Percentiles rank a stretch among this genome's conserved stretches.
phyloP scores from a whole-genome alignment of 768 basidiomycete genomes.

The Tubosaeta sp. region DNA sequence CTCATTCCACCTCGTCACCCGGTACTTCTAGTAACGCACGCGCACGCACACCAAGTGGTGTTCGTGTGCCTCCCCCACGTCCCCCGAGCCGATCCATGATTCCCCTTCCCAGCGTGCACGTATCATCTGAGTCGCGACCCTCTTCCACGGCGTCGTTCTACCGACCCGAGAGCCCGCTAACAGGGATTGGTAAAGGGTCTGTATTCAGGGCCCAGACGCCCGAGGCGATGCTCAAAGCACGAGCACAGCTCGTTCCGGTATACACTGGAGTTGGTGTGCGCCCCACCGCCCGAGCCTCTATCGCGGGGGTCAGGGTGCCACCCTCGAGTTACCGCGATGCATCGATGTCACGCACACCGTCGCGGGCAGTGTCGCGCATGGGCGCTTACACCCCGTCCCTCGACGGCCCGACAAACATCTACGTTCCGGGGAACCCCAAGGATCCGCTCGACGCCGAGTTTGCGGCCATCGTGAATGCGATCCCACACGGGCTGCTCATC shows the following conservation, averaged over 20 bases:
- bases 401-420: constrained; percentile 55
- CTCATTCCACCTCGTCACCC: constrained; percentile 45
- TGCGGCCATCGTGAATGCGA: constrained; percentile 67
- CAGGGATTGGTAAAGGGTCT: constrained; percentile 30
- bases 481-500: constrained; percentile 71
- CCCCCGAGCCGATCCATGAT: constrained; percentile 85
- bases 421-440: constrained; percentile 57
- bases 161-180: constrained; percentile 50
- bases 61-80: constrained; percentile 52
- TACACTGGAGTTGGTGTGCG: constrained; percentile 43
- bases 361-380: constrained; percentile 61
- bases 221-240: constrained; percentile 56
- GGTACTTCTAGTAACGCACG: constrained; percentile 26
- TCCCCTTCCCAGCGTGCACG: constrained; percentile 69
- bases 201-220: constrained; percentile 64
- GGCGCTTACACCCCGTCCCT: constrained; percentile 60
- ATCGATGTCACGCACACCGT: constrained; percentile 50
- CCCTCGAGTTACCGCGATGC: constrained; percentile 76
- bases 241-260: constrained; percentile 55
- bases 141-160: constrained; percentile 69
- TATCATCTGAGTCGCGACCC: constrained; percentile 67
- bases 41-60: constrained; percentile 38
- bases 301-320: constrained; percentile 43
- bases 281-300: constrained; percentile 36
- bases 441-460: constrained; percentile 86